Base-by-base conservation (phyloP, 2,329 filamentous ascomycete genomes). In the Verticillium longisporum region DNA sequence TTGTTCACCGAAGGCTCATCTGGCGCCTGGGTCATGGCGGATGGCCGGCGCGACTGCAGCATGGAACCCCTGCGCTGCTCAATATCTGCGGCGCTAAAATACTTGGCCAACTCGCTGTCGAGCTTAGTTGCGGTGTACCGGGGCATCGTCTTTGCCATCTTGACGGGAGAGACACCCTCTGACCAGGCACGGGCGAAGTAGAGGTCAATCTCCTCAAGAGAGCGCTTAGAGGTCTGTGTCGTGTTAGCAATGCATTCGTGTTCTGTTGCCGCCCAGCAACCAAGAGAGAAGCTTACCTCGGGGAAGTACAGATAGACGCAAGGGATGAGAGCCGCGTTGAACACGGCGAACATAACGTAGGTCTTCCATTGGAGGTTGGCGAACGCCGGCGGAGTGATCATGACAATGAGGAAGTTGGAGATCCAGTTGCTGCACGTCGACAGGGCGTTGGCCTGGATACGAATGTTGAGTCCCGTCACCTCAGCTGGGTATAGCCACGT, bases 351-450 rank as follows among this genome's bases (percentile, higher is more conserved):
- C 64, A 85, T 80, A 55, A 84, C 75, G 69, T 82, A 85, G 59
- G 80, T 84, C 60, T 76, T 77, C 75, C 80, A 85, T 5, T 77
- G 75, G 2, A 84, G 75, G 57, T 78, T 80, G 57, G 74, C 68
- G 61, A 88, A 84, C 5, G 85, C 83, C 6, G 84, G 79, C 0
- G 85, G 86, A 0, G 85, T 87, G 58, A 88, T 83, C 81, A 88
- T 86, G 57, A 89, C 86, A 31, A 89, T 83, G 68, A 88, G 75
- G 71, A 88, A 88, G 71, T 86, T 85, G 72, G 81, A 82, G 15
- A 82, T 74, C 83, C 83, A 86, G 72, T 86, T 86, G 41, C 79
- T 80, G 56, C 80, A 82, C 0, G 86, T 89, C 2, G 83, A 83
- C 41, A 88, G 73, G 1, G 87, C 87, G 67, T 88, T 88, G 57